Conservation (phyloP, 2,329 filamentous ascomycete genomes). For the Botrytis pseudocinerea region DNA sequence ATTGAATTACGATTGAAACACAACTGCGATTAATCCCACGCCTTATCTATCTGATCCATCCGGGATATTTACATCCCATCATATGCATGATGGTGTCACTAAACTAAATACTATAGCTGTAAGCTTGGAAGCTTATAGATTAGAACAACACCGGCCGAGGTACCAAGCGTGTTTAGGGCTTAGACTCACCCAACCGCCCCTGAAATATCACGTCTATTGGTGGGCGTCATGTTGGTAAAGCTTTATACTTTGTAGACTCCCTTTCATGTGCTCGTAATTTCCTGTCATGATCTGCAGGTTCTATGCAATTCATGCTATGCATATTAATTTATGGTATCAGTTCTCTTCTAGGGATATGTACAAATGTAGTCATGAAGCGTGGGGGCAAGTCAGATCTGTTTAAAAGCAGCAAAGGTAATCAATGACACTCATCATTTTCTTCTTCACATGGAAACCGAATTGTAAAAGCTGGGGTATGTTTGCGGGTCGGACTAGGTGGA, state of each 20-base stretch:
- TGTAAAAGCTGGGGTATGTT: neutral
- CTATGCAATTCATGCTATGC: neutral
- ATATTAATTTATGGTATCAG: slow-evolving; percentile 3
- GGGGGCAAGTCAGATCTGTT: neutral
- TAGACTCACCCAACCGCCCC: neutral
- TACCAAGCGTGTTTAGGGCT: neutral
- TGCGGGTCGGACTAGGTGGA: neutral
- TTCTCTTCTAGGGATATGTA: neutral
- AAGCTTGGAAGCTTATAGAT: neutral
- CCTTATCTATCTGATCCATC: neutral
- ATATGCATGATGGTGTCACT: neutral
- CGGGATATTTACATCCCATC: neutral
- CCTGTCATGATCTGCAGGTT: neutral
- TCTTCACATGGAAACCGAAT: neutral
- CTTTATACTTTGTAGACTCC: neutral
- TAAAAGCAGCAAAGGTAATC: neutral
- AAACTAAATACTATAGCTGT: neutral
- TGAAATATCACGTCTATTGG: neutral
- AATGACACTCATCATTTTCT: neutral
- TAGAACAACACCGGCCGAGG: neutral
- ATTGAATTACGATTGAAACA: neutral
- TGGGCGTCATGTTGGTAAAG: neutral
- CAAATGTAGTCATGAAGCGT: neutral
- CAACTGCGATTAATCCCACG: neutral
- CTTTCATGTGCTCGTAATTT: neutral